phyloP scores from a whole-genome alignment of 2,329 filamentous ascomycete species.

The Paraphoma chrysanthemicola region DNA sequence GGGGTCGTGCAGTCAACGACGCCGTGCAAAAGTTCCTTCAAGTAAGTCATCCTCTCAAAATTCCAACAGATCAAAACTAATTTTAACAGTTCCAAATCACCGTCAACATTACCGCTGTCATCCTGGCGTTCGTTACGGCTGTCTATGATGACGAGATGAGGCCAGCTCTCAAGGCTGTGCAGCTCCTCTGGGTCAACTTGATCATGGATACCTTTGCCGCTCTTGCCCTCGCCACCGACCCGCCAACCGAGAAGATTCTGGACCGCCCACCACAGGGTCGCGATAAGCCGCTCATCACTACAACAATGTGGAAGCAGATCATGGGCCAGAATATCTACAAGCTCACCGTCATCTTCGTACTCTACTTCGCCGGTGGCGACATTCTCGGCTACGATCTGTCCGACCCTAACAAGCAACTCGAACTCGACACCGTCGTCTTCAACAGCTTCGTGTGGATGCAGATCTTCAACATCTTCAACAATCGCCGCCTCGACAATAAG shows the following conservation, averaged over 20 bases:
- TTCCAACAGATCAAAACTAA: no score
- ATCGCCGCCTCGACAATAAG: conserved; percentile 67
- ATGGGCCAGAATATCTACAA: conserved; percentile 68
- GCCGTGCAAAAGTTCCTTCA: conserved; percentile 98
- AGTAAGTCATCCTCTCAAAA: conserved; percentile 49
- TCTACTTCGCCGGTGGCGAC: conserved; percentile 66
- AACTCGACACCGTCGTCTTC: conserved; percentile 69
- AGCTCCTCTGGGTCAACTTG: conserved; percentile 96
- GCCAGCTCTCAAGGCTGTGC: conserved; percentile 91
- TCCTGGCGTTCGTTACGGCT: conserved; percentile 97
- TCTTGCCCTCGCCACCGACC: conserved; percentile 95
- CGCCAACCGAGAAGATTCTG: conserved; percentile 94
- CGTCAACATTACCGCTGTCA: conserved; percentile 96
- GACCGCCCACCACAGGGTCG: conserved; percentile 84
- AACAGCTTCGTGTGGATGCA: conserved; percentile 77
- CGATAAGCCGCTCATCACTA: conserved; percentile 79
- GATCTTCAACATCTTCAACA: conserved; percentile 74
- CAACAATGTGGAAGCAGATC: conserved; percentile 70
- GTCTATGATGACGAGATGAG: conserved; percentile 83
- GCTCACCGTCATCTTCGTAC: conserved; percentile 63
- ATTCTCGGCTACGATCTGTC: conserved; percentile 62
- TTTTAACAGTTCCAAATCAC: conserved; percentile 78
- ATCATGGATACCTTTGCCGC: conserved; percentile 96
- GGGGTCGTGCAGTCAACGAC: conserved; percentile 96
- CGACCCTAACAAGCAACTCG: conserved; percentile 45